These are phyloP conservation scores for Circinella minor DNA, from an alignment of 371 early-diverging fungal genomes.

Conservation along the genomic window DNA sequence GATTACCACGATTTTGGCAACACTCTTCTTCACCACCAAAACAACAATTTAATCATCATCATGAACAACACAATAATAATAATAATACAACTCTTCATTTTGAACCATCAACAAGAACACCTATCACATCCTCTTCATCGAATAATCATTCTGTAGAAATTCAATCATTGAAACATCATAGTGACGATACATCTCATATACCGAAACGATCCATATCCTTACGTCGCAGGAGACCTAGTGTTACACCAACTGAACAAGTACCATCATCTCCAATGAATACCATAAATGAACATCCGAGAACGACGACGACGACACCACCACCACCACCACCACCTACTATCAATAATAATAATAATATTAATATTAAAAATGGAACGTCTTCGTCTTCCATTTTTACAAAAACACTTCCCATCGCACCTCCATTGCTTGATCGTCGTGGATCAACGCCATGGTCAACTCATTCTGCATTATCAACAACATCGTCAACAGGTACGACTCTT, in stretches of 20 bases:
- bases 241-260: constrained; percentile 4
- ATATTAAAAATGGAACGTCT: no score
- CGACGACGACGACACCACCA: no score
- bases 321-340: no score
- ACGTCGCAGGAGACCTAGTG: constrained; percentile 6
- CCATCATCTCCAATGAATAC: neutral
- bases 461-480: neutral
- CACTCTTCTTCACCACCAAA: constrained; percentile 1
- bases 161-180: neutral
- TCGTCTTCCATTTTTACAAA: neutral
- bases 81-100: neutral
- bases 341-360: no score
- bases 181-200: neutral
- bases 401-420: neutral
- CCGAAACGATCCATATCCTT: constrained; percentile 1
- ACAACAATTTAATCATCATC: neutral
- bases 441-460: neutral
- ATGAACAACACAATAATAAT: neutral
- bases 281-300: neutral
- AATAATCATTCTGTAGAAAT: neutral
- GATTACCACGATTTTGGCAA: constrained; percentile 7
- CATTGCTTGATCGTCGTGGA: neutral
- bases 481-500: neutral
- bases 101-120: neutral
- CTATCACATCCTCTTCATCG: neutral